phyloP scores from a whole-genome alignment of 805 yeast species.

The Candida jianshihensis region DNA sequence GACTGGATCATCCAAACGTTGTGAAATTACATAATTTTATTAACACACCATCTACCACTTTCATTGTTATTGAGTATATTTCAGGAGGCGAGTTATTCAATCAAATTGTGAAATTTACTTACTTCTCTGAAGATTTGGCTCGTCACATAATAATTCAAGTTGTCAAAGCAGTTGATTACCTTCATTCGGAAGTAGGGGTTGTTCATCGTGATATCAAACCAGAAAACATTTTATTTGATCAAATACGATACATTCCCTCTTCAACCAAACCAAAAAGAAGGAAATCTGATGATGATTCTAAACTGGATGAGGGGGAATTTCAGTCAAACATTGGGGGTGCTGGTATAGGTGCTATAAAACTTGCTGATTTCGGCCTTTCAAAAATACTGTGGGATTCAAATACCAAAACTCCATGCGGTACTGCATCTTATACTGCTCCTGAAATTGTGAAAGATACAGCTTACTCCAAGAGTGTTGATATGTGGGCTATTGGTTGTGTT shows the following conservation, averaged over 20 bases:
- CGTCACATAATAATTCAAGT: conserved; percentile 60
- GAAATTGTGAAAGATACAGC: conserved; percentile 92
- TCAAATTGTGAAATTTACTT: conserved; percentile 59
- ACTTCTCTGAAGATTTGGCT: conserved; percentile 57
- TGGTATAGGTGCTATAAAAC: conserved; percentile 78
- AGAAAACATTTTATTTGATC: conserved; percentile 63
- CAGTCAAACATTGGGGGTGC: conserved; percentile 83
- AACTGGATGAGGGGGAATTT: conserved; percentile 85
- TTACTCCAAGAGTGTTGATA: conserved; percentile 90
- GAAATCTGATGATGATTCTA: conserved; percentile 61
- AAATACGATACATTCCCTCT: conserved; percentile 45
- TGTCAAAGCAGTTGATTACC: conserved; percentile 55
- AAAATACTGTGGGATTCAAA: conserved; percentile 74
- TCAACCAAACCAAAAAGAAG: conserved; percentile 34
- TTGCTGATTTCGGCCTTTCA: conserved; percentile 94
- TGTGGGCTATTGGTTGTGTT: conserved; percentile 99
- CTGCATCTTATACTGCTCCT: conserved; percentile 98
- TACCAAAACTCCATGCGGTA: conserved; percentile 97
- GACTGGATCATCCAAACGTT: conserved; percentile 55
- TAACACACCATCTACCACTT: conserved; percentile 55
- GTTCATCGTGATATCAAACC: conserved; percentile 84
- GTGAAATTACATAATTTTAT: conserved; percentile 60
- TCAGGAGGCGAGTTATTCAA: conserved; percentile 73
- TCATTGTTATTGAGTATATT: conserved; percentile 67
- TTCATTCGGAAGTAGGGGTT: conserved; percentile 68